Conservation (phyloP, 129 eudicot species). For the Chrysanthemum seticuspe region DNA sequence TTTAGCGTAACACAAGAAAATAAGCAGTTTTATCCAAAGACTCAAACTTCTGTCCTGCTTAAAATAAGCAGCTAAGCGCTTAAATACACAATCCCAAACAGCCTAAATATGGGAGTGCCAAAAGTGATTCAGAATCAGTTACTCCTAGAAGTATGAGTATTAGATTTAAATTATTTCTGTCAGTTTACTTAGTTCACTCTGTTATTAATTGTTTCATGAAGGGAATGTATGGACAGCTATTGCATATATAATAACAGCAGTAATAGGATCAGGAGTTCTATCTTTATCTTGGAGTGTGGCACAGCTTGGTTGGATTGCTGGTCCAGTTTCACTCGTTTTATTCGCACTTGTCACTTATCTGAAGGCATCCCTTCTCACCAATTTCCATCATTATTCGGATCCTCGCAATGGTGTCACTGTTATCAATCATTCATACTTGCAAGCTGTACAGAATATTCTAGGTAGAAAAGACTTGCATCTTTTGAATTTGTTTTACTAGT, state of each 20-base stretch:
- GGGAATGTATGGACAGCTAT: conserved; percentile 75
- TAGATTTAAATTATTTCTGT: not conserved
- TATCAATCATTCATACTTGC: conserved; percentile 54
- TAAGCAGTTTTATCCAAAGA: too few relatives aligned
- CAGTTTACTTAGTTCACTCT: not conserved
- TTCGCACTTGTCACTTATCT: conserved; percentile 53
- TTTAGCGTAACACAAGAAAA: too few relatives aligned
- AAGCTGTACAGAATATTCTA: conserved; percentile 56
- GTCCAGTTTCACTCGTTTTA: conserved; percentile 52
- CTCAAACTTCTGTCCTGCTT: too few relatives aligned
- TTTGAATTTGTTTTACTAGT: not conserved
- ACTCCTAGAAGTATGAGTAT: not conserved
- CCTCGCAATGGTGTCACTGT: conserved; percentile 39
- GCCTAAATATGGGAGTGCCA: too few relatives aligned
- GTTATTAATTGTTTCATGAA: conserved; percentile 15
- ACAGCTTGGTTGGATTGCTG: conserved; percentile 88
- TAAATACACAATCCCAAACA: too few relatives aligned
- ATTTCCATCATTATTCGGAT: conserved; percentile 57
- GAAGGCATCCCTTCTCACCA: conserved; percentile 54
- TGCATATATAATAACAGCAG: conserved; percentile 82
- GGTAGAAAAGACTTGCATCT: conserved; percentile 35
- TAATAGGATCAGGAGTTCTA: conserved; percentile 81
- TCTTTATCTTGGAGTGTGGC: conserved; percentile 80
- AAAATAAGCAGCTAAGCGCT: too few relatives aligned
- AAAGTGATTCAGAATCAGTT: not conserved